Evolutionary conservation across 148 eudicot species (phyloP).

Genomic region (Salicornia ramosissima): DNA sequence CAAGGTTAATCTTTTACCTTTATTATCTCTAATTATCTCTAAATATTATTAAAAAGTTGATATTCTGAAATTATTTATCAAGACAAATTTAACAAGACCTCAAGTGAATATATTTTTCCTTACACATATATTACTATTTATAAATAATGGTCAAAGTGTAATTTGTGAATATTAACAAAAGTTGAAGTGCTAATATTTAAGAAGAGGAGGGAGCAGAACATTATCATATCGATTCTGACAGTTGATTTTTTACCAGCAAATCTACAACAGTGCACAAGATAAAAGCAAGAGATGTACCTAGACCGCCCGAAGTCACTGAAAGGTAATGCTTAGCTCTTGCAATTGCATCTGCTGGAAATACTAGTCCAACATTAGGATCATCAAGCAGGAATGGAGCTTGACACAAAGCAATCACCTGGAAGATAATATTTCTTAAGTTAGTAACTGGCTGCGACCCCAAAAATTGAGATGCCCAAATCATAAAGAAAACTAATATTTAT

Average conservation of each 20-base stretch:
- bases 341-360: conserved; percentile 96
- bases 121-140: no score
- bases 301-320: conserved; percentile 78
- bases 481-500: not conserved
- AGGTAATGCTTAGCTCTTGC: conserved; percentile 93
- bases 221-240: not conserved
- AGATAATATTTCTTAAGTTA: conserved; percentile 17
- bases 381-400: conserved; percentile 98
- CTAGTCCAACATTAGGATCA: conserved; percentile 91
- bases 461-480: not conserved
- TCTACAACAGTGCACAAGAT: not conserved
- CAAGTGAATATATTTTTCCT: no score
- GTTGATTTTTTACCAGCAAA: not conserved
- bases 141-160: no score
- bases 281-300: conserved; percentile 45
- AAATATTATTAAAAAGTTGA: no score
- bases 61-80: no score
- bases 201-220: no score
- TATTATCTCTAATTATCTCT: no score
- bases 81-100: no score
- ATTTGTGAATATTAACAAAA: no score
- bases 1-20: no score
- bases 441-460: conserved; percentile 3
- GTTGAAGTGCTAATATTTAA: no score
- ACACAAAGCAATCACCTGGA: conserved; percentile 93